phyloP scores from a whole-genome alignment of 495 filamentous ascomycete genomes.

The Diplogelasinospora grovesii region DNA sequence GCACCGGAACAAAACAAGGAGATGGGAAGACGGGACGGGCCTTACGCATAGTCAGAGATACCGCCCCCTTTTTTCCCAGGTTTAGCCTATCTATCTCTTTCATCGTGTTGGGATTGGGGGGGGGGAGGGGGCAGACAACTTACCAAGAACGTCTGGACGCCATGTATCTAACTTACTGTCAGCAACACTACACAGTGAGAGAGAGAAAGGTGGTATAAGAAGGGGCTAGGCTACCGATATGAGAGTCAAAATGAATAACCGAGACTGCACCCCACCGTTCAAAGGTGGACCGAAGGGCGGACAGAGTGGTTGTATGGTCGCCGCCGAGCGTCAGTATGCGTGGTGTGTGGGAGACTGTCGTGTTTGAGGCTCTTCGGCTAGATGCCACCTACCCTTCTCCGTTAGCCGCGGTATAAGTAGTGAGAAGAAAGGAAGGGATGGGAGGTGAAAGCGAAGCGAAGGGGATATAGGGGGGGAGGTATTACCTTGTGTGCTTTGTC shows the following conservation, averaged over 20 bases:
- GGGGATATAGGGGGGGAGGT: not conserved
- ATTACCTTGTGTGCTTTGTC: constrained; percentile 49
- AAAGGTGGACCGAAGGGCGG: constrained; percentile 58
- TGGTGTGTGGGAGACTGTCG: constrained; percentile 27
- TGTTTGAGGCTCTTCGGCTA: constrained; percentile 27
- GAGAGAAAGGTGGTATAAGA: not conserved
- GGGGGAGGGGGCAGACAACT: too few species aligned
- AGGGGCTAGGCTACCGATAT: constrained; percentile 41
- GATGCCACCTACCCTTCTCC: constrained; percentile 22
- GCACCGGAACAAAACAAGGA: not conserved
- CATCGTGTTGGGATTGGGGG: too few species aligned
- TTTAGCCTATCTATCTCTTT: too few species aligned
- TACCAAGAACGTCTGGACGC: constrained; percentile 52
- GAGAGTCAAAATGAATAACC: constrained; percentile 69
- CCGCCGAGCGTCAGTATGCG: constrained; percentile 64
- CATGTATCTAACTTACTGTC: constrained; percentile 54
- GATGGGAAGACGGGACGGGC: too few species aligned
- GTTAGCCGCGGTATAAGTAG: not conserved
- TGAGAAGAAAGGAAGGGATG: too few species aligned
- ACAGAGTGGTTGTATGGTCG: constrained; percentile 57
- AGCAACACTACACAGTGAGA: not conserved
- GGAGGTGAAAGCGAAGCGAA: too few species aligned
- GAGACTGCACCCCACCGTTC: constrained; percentile 59
- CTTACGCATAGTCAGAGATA: constrained; percentile 38
- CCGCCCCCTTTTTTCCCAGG: constrained; percentile 30